These are phyloP conservation scores for Domatiomyces globalis DNA, from an alignment of 2,329 filamentous ascomycete genomes.

Conservation along the genomic window DNA sequence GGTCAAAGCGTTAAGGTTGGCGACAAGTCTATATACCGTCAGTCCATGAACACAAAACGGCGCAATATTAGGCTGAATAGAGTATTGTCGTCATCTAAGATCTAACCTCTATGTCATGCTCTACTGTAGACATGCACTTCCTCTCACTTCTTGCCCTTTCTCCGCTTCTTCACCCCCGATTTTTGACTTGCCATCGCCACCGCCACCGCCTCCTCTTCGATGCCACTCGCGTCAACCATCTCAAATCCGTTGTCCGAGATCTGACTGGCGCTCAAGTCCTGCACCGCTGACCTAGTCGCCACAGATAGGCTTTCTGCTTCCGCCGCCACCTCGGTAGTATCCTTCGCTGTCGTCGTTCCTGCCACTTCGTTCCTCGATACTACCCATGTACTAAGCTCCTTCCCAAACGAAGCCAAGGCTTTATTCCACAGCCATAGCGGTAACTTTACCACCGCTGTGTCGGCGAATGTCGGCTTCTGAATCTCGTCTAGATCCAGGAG, in stretches of 20 bases:
- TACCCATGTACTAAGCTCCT: slow-evolving; percentile 4
- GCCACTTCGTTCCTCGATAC: slow-evolving; percentile 2
- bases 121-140: background rate
- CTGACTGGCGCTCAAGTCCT: slow-evolving; percentile 15
- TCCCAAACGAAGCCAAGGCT: slow-evolving; percentile 42
- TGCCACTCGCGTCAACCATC: slow-evolving; percentile 15
- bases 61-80: too few species aligned
- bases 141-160: slow-evolving; percentile 15
- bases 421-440: slow-evolving; percentile 58
- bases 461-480: slow-evolving; percentile 56
- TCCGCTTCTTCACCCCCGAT: slow-evolving; percentile 12
- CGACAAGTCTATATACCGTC: too few species aligned
- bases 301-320: slow-evolving; percentile 1
- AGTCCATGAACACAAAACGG: too few species aligned
- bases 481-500: slow-evolving; percentile 83
- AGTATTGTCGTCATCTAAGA: too few species aligned
- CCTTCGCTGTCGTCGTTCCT: background rate
- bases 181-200: slow-evolving; percentile 2
- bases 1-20: too few species aligned
- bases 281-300: background rate
- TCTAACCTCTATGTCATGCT: too few species aligned
- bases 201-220: slow-evolving; percentile 9
- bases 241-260: slow-evolving; percentile 17
- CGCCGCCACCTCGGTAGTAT: slow-evolving; percentile 1
- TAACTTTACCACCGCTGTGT: slow-evolving; percentile 70